Percentiles rank a stretch among this genome's conserved stretches.
Evolutionary conservation across 2,329 filamentous ascomycete genomes (phyloP).

Genomic region (Talaromyces marneffei): DNA sequence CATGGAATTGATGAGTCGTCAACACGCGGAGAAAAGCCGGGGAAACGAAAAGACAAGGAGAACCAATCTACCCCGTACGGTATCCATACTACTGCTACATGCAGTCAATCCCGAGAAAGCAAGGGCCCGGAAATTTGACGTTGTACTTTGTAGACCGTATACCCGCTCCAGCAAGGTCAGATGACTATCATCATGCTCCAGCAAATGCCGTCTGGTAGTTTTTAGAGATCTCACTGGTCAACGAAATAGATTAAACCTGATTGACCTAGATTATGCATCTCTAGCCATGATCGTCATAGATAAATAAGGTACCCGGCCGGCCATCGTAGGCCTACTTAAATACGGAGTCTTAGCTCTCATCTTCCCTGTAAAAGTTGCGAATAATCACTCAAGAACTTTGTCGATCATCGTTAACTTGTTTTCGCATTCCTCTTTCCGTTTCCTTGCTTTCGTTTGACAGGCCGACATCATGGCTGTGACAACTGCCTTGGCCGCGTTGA

Average conservation of each 20-base stretch:
- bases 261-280: background rate
- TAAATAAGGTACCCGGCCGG: background rate
- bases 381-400: background rate
- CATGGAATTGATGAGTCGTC: background rate
- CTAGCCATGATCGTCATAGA: background rate
- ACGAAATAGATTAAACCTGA: background rate
- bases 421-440: background rate
- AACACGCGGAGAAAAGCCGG: background rate
- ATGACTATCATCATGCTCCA: background rate
- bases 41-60: background rate
- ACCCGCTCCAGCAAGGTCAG: background rate
- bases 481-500: constrained; percentile 8
- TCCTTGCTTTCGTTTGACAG: background rate
- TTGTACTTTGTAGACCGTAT: background rate
- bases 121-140: background rate
- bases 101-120: background rate
- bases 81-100: background rate
- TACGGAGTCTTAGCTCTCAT: background rate
- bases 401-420: background rate
- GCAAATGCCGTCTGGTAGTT: background rate
- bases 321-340: background rate
- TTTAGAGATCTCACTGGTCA: background rate
- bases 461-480: background rate
- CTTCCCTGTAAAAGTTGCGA: background rate
- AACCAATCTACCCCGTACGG: background rate